A percentile compares a stretch with the other conserved stretches of the same genome.
These are phyloP conservation scores for Senna tora DNA, from an alignment of 306 rosid species.

Conservation along the genomic window DNA sequence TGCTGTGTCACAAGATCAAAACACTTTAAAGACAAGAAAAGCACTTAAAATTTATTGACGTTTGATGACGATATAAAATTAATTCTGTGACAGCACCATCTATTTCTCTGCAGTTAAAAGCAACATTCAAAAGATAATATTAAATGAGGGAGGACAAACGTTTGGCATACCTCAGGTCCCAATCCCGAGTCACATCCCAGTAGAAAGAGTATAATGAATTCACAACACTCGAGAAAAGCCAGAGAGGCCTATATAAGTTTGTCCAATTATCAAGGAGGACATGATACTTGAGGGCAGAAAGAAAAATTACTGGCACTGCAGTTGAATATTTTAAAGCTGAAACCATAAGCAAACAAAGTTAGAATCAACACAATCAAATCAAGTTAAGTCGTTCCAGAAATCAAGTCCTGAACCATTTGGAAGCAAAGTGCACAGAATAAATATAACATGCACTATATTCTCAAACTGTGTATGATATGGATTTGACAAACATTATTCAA, in stretches of 20 bases:
- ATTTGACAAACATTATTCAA: slow-evolving; percentile 17
- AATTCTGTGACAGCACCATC: slow-evolving; percentile 22
- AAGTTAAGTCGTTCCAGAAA: slow-evolving; percentile 14
- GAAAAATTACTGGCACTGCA: slow-evolving; percentile 76
- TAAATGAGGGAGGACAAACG: slow-evolving; percentile 28
- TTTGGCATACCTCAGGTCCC: slow-evolving; percentile 87
- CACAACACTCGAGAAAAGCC: slow-evolving; percentile 91
- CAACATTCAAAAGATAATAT: slow-evolving; percentile 29
- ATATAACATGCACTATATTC: slow-evolving; percentile 10
- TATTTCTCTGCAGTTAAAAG: slow-evolving; percentile 17
- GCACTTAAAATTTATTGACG: slow-evolving; percentile 9
- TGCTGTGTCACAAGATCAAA: slow-evolving; percentile 4
- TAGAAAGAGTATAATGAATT: slow-evolving; percentile 95
- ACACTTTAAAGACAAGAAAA: neutral
- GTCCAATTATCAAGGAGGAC: slow-evolving; percentile 83
- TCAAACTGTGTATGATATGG: neutral
- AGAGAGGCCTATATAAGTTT: slow-evolving; percentile 90
- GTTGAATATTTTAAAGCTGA: slow-evolving; percentile 96
- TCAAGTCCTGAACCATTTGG: slow-evolving; percentile 19
- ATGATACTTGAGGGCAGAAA: slow-evolving; percentile 85
- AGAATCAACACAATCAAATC: slow-evolving; percentile 32
- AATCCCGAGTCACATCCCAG: slow-evolving; percentile 98
- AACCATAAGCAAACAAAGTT: slow-evolving; percentile 53
- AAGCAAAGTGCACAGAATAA: slow-evolving; percentile 8
- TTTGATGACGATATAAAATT: slow-evolving; percentile 25